Conservation (phyloP, 176 grass and related monocot species). For the Rhynchospora pubera region DNA sequence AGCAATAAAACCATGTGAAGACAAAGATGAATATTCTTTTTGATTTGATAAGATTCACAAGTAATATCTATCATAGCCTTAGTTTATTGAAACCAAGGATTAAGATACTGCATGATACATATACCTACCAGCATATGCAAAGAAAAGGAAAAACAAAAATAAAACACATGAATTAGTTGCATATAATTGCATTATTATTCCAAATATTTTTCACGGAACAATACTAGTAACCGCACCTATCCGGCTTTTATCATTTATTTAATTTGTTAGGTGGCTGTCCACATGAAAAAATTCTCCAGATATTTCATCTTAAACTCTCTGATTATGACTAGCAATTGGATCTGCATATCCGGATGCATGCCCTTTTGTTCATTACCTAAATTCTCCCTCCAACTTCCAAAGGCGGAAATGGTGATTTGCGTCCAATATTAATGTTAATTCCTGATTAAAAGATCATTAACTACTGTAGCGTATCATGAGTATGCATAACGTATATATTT, state of each 20-base stretch:
- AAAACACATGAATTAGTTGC: background rate
- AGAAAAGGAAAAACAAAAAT: background rate
- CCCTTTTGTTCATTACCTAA: too few species aligned
- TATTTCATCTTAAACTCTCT: background rate
- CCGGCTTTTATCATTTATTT: too few species aligned
- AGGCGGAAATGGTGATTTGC: too few species aligned
- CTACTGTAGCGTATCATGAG: too few species aligned
- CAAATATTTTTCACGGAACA: background rate
- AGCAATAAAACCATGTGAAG: background rate
- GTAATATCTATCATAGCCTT: background rate
- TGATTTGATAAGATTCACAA: background rate
- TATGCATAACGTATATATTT: too few species aligned
- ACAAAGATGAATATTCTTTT: constrained; percentile 4
- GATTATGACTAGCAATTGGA: too few species aligned
- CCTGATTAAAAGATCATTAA: too few species aligned
- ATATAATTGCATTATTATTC: background rate
- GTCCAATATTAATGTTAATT: too few species aligned
- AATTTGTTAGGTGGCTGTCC: too few species aligned
- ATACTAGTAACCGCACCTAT: too few species aligned
- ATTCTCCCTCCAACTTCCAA: too few species aligned
- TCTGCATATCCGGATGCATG: too few species aligned
- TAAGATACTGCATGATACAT: background rate
- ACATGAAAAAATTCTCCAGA: background rate
- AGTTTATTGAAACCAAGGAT: background rate
- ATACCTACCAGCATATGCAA: background rate